phyloP scores from a whole-genome alignment of 352 stramenopile species.

The Pythium aphanidermatum region DNA sequence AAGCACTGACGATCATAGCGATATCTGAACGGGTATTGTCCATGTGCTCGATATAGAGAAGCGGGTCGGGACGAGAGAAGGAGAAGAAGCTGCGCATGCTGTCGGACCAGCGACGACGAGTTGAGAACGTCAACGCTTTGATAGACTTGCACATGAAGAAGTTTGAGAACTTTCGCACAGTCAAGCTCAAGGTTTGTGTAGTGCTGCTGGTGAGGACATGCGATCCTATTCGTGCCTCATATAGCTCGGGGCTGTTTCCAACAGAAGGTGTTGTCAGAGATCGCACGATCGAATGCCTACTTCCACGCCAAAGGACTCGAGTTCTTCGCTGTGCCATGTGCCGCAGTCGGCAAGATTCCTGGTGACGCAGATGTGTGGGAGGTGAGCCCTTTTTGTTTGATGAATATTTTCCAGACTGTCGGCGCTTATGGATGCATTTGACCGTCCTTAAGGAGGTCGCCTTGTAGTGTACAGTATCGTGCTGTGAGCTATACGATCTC shows the following conservation, averaged over 20 bases:
- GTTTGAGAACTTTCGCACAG: conserved; percentile 64
- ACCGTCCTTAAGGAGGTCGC: too few species aligned
- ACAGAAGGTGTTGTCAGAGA: conserved; percentile 68
- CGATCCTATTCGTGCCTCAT: neutral
- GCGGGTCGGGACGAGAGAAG: conserved; percentile 50
- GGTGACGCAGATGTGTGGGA: conserved; percentile 9
- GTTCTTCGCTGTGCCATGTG: conserved; percentile 49
- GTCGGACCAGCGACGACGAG: conserved; percentile 73
- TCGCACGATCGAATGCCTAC: conserved; percentile 66
- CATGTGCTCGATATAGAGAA: too few species aligned
- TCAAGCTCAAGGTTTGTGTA: conserved; percentile 87
- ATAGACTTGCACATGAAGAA: conserved; percentile 67
- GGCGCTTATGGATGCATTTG: too few species aligned
- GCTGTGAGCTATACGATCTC: conserved; percentile 10
- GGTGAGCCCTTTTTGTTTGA: too few species aligned
- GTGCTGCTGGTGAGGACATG: conserved; percentile 18
- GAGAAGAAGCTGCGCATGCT: conserved; percentile 81
- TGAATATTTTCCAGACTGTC: too few species aligned
- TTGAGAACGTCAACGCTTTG: conserved; percentile 75
- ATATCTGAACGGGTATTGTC: too few species aligned
- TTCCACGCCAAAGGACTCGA: conserved; percentile 77
- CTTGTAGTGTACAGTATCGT: too few species aligned
- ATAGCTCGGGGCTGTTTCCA: neutral
- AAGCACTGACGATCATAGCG: too few species aligned
- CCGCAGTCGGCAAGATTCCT: conserved; percentile 34